phyloP scores from a whole-genome alignment of 345 rosid species.

The Acer negundo region DNA sequence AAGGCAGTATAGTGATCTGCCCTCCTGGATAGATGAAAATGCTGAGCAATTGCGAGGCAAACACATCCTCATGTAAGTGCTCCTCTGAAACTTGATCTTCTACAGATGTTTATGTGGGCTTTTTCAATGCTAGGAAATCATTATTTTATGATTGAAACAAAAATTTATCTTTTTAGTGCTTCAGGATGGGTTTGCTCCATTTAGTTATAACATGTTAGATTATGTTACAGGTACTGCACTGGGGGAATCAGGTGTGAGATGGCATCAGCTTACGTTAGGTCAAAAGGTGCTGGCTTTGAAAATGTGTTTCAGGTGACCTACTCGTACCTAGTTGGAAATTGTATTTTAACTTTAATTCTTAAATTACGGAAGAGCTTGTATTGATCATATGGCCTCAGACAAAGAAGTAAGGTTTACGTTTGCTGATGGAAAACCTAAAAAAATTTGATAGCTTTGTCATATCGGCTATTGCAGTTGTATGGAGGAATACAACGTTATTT shows the following conservation, averaged over 20 bases:
- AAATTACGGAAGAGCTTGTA: slow-evolving; percentile 2
- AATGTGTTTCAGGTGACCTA: slow-evolving; percentile 77
- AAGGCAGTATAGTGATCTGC: slow-evolving; percentile 93
- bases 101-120: slow-evolving; percentile 4
- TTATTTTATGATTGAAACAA: neutral
- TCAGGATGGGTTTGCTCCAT: neutral
- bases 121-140: neutral
- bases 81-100: slow-evolving; percentile 17
- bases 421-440: slow-evolving; percentile 11
- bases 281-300: slow-evolving; percentile 89
- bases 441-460: slow-evolving; percentile 12
- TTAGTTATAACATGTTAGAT: neutral
- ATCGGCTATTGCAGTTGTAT: slow-evolving; percentile 59
- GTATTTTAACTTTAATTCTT: slow-evolving; percentile 3
- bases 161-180: neutral
- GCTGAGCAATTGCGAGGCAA: slow-evolving; percentile 67
- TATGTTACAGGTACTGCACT: slow-evolving; percentile 81
- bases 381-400: slow-evolving; percentile 9
- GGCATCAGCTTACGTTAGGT: slow-evolving; percentile 92
- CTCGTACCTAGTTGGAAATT: slow-evolving; percentile 18
- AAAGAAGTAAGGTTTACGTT: slow-evolving; percentile 1
- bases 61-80: slow-evolving; percentile 73
- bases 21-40: slow-evolving; percentile 82
- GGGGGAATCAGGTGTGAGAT: slow-evolving; percentile 99
- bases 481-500: slow-evolving; percentile 96